Conservation (phyloP, 2,329 filamentous ascomycete species). For the Leptographium radiaticola region DNA sequence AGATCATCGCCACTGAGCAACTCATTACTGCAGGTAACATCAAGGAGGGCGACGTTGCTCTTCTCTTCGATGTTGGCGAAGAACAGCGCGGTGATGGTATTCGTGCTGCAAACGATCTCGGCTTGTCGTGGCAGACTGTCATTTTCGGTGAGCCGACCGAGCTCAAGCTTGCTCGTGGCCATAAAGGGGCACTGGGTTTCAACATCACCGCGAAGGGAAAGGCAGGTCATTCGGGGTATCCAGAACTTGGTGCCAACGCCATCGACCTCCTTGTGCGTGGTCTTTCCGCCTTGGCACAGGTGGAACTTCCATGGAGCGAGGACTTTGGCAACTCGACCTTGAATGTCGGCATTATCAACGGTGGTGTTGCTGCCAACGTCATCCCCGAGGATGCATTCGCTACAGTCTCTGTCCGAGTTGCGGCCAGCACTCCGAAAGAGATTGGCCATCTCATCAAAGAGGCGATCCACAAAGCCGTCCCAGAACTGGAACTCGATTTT, state of each 20-base stretch:
- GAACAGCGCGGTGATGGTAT: slow-evolving; percentile 3
- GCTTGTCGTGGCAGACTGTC: neutral
- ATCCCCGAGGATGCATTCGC: neutral
- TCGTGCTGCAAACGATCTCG: neutral
- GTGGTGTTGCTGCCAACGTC: slow-evolving; percentile 2
- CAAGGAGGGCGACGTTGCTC: neutral
- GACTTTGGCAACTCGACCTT: neutral
- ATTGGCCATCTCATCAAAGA: neutral
- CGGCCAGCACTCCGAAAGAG: neutral
- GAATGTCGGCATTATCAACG: neutral
- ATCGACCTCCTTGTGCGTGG: neutral
- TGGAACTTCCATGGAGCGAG: neutral
- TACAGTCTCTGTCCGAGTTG: neutral
- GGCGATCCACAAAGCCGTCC: neutral
- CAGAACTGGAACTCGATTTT: neutral
- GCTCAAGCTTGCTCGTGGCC: slow-evolving; percentile 1
- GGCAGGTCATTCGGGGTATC: slow-evolving; percentile 2
- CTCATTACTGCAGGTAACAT: neutral
- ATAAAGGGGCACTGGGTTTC: neutral
- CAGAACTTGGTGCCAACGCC: neutral
- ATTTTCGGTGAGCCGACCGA: slow-evolving; percentile 4
- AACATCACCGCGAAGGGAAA: neutral
- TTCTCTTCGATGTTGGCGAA: slow-evolving; percentile 3
- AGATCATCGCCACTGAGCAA: neutral
- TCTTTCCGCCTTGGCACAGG: neutral